Evolutionary conservation across 2,329 filamentous ascomycete genomes (phyloP), one percentile per base, ranked within the genome.

Genomic region (Ramularia endophylla): DNA sequence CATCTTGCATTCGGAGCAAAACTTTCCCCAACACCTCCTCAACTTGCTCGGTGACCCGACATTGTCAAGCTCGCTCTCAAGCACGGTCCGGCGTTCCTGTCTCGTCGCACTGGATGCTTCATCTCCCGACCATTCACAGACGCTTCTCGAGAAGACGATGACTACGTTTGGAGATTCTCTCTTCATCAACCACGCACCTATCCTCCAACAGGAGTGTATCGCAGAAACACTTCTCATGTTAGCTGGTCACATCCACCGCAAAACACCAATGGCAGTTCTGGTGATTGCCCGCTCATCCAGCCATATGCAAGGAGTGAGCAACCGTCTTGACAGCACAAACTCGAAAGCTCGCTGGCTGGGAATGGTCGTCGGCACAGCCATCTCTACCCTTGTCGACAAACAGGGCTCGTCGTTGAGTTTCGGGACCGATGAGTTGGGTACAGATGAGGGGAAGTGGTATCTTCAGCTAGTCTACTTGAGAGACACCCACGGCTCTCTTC

Each of bases 131-230:
- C 44, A 54, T 5, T 28, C 69, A 73, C 34, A 74, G 66, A 44
- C 70, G 71, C 67, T 85, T 27, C 60, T 90, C 41, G 79, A 88
- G 54, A 86, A 80, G 56, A 77, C 74, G 36, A 67, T 95, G 36
- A 70, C 70, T 28, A 77, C 83, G 36, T 95, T 97, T 61, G 86
- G 87, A 1, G 89, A 95, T 54, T 79, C 84, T 36, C 69, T 97
- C 8, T 94, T 88, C 56, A 87, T 97, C 53, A 85, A 80, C 43
- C 88, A 97, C 63, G 78, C 84, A 0, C 82, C 89, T 4, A 77
- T 85, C n/a, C 59, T 92, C 28, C 85, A 89, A 56, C 92, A 98
- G 73, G 87, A 97, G 74, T 87, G 81, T 18, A 83, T 89, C 58
- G 77, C 85, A 1, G 87, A 97, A 63, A 74, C 85, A 5, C 67